Conservation (phyloP, 306 rosid genomes). For the Cicer arietinum region DNA sequence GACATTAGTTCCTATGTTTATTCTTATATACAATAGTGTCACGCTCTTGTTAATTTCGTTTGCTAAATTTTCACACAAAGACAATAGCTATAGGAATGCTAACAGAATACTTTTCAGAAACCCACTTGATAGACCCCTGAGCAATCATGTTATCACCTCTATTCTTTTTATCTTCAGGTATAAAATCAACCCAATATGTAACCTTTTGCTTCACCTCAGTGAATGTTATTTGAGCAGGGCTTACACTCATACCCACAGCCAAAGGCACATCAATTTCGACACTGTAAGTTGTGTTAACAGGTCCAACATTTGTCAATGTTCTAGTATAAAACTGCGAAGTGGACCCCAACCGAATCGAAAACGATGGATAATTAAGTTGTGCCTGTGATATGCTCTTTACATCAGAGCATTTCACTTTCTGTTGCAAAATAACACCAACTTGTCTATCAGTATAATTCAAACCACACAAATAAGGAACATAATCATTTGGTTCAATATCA, state of each 20-base stretch:
- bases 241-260: conserved; percentile 40
- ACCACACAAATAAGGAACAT: conserved; percentile 62
- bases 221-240: conserved; percentile 48
- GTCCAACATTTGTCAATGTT: conserved; percentile 60
- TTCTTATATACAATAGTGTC: conserved; percentile 24
- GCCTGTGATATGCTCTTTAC: conserved; percentile 44
- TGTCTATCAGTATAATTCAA: conserved; percentile 53
- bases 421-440: conserved; percentile 45
- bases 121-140: conserved; percentile 61
- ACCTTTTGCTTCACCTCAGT: conserved; percentile 51
- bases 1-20: conserved; percentile 18
- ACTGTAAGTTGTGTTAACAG: conserved; percentile 45
- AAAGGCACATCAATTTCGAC: conserved; percentile 39
- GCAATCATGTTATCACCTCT: conserved; percentile 21
- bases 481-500: conserved; percentile 53
- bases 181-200: conserved; percentile 44
- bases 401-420: conserved; percentile 42
- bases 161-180: conserved; percentile 16
- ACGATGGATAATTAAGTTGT: conserved; percentile 62
- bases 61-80: conserved; percentile 39
- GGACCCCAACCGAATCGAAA: conserved; percentile 45
- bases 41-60: not conserved
- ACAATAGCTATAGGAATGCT: conserved; percentile 49
- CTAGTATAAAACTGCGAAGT: conserved; percentile 50
- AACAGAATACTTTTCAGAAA: conserved; percentile 53